Evolutionary conservation across 108 stramenopile species (phyloP).

Genomic region (Cyclotella atomus): DNA sequence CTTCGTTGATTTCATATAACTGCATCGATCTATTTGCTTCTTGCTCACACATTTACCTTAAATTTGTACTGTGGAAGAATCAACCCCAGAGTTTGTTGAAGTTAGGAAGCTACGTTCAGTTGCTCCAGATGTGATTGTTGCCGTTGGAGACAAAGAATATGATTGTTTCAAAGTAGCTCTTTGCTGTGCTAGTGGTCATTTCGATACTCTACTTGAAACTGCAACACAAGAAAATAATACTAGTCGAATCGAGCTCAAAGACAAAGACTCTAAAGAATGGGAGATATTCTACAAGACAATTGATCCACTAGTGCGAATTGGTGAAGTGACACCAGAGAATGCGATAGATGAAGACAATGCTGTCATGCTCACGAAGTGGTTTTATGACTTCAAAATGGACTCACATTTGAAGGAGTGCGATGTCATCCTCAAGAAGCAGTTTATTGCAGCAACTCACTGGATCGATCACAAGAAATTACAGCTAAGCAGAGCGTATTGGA

Average conservation of each 20-base stretch:
- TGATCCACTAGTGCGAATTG: constrained; percentile 3
- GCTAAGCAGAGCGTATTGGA: not conserved
- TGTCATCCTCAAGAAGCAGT: not conserved
- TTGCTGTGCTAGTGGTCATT: constrained; percentile 1
- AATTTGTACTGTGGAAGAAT: too few species aligned
- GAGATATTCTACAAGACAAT: constrained; percentile 8
- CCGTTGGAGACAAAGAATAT: not conserved
- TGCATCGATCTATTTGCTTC: not conserved
- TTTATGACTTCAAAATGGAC: not conserved
- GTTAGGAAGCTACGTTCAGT: not conserved
- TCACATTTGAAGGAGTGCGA: constrained; percentile 6
- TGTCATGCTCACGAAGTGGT: not conserved
- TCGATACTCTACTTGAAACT: not conserved
- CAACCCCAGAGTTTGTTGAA: not conserved
- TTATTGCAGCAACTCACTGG: constrained; percentile 6
- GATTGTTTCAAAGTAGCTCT: constrained; percentile 1
- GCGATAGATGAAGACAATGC: not conserved
- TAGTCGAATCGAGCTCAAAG: not conserved
- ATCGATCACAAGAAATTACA: not conserved
- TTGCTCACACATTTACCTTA: not conserved
- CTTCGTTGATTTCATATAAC: not conserved
- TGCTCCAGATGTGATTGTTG: constrained; percentile 1
- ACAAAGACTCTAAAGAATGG: constrained; percentile 7
- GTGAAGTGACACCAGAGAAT: not conserved
- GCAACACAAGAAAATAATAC: not conserved